A percentile compares a stretch with the other conserved stretches of the same genome.
Conservation (phyloP, 2,329 filamentous ascomycete species). For the Ophiocordyceps robertsii region DNA sequence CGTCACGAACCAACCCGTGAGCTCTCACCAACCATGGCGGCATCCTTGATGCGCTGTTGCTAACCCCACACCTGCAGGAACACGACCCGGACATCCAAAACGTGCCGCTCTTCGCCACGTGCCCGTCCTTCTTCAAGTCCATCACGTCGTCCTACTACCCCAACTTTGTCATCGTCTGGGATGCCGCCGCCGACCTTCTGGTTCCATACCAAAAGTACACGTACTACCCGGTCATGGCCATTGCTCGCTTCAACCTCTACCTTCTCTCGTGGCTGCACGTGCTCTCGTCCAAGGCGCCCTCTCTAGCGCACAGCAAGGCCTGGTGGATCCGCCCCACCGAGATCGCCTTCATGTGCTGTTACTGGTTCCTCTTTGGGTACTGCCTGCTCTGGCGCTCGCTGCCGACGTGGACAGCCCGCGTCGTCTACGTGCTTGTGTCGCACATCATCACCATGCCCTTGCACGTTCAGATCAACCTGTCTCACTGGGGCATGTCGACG, state of each 20-base stretch:
- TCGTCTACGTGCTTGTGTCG: constrained; percentile 65
- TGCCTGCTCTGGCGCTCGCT: constrained; percentile 46
- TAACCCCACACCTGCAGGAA: constrained; percentile 52
- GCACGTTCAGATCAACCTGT: constrained; percentile 82
- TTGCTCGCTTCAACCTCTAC: constrained; percentile 84
- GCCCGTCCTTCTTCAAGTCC: not conserved
- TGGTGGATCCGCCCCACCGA: constrained; percentile 25
- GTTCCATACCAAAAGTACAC: constrained; percentile 66
- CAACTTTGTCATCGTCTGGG: constrained; percentile 61
- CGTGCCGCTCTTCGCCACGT: constrained; percentile 72
- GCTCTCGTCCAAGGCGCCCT: constrained; percentile 17
- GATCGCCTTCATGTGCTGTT: constrained; percentile 32
- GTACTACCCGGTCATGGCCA: constrained; percentile 68
- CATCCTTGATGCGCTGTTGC: not conserved
- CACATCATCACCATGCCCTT: constrained; percentile 70
- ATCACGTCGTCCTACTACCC: constrained; percentile 61
- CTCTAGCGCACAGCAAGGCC: constrained; percentile 50
- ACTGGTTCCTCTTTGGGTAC: constrained; percentile 83
- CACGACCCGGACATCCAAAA: constrained; percentile 94
- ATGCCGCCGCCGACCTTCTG: constrained; percentile 57
- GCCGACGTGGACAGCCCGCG: constrained; percentile 24
- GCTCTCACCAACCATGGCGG: not conserved
- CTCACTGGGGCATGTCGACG: constrained; percentile 89
- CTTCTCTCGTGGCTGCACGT: constrained; percentile 71
- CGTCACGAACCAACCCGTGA: constrained; percentile 57